Evolutionary conservation across 1,284 basidiomycete species (phyloP), one percentile per base, ranked within the genome.

Genomic region (Chiua sp.): DNA sequence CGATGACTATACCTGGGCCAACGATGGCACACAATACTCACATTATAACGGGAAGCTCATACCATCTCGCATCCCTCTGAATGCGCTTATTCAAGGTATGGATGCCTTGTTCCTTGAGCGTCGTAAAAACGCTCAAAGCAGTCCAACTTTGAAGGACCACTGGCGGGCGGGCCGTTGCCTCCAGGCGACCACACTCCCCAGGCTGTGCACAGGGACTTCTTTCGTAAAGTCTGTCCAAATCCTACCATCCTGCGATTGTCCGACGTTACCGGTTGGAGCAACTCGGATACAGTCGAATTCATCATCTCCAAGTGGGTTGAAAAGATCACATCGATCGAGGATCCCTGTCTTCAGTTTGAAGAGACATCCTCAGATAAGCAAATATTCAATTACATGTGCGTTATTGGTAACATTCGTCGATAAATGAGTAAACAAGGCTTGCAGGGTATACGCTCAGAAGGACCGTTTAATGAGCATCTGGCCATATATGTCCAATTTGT

Each of bases 1-100:
- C 52, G 71, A 75, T 56, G 74, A 79, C 59, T 79, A 78, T 59
- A 71, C 72, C 0, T 78, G 77, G 76, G 64, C 62, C 53, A 53
- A 51, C 30, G 70, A 70, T 28, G 71, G 64, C 16, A 57, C 64
- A 2, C 68, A 65, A 50, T 77, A 73, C 47, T 70, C 75, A 7
- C 46, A 68, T 16, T 69, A 61, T 26, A 72, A 74, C 37, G 63
- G 74, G 26, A 71, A 70, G 59, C 66, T 71, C 6, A 73, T 78
- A 18, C 76, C 77, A n/a, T 73, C 77, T 44, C 67, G 72, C 54
- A 68, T 77, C 35, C 78, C 78, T 26, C 58, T 77, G 44, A 71
- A 33, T 22, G 69, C 70, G 18, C 47, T 74, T 10, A 37, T 71
- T 16, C 59, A 61, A 3, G 72, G 69, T 71, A 65, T 58, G 35